Evolutionary conservation across 2,329 filamentous ascomycete species (phyloP).

Genomic region (Fusarium foetens): DNA sequence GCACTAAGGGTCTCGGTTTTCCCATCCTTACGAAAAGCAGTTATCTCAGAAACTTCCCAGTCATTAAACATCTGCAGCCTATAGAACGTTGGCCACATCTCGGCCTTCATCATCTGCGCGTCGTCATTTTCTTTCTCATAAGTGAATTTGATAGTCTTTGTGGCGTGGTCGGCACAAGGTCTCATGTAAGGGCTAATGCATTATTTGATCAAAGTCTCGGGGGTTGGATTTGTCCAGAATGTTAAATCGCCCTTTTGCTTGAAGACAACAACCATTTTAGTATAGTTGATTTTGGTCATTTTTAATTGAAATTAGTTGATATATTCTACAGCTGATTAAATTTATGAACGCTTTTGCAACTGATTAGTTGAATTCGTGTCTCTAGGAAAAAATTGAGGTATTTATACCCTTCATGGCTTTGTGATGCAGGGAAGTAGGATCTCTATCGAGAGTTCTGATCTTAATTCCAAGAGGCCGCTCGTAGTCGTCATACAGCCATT

Average conservation of each 20-base stretch:
- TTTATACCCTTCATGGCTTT: rapidly evolving
- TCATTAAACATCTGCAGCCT: background rate
- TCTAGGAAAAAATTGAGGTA: background rate
- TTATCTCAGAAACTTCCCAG: background rate
- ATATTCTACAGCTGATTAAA: too few relatives aligned
- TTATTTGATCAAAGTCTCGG: background rate
- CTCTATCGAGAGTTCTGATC: rapidly evolving
- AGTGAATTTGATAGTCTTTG: background rate
- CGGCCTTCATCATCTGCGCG: background rate
- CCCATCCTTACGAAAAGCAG: background rate
- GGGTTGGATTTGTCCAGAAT: background rate
- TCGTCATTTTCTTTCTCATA: background rate
- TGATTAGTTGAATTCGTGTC: too few relatives aligned
- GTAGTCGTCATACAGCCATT: rapidly evolving
- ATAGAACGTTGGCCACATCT: background rate
- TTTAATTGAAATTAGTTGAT: too few relatives aligned
- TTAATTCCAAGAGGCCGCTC: rapidly evolving
- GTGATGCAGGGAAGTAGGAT: rapidly evolving
- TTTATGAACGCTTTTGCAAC: too few relatives aligned
- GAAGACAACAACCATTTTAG: background rate
- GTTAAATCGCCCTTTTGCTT: background rate
- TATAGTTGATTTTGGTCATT: background rate
- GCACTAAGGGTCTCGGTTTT: rapidly evolving
- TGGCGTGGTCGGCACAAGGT: background rate
- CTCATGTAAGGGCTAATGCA: background rate